Evolutionary conservation across 306 rosid species (phyloP).

Genomic region (Corylus americana): DNA sequence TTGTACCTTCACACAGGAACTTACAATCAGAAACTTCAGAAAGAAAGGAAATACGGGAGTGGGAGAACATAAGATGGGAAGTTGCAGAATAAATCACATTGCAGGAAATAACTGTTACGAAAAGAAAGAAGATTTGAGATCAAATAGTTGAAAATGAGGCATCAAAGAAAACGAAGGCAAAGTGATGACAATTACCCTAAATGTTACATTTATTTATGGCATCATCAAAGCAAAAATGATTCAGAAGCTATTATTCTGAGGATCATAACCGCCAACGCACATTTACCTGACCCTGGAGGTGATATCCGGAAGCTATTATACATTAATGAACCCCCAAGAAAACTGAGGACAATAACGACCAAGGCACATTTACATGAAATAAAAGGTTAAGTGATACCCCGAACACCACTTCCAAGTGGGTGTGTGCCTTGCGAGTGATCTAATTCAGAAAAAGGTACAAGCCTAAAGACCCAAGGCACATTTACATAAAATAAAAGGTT

Average conservation of each 20-base stretch:
- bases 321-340: background rate
- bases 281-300: constrained; percentile 16
- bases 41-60: no score
- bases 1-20: constrained; percentile 55
- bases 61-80: background rate
- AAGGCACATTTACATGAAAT: constrained; percentile 18
- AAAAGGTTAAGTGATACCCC: constrained; percentile 18
- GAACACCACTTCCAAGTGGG: constrained; percentile 13
- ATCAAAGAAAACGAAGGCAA: background rate
- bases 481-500: constrained; percentile 14
- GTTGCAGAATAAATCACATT: background rate
- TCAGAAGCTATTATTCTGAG: background rate
- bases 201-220: constrained; percentile 6
- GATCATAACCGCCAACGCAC: constrained; percentile 8
- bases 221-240: background rate
- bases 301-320: background rate
- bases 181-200: constrained; percentile 6
- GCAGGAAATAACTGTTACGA: constrained; percentile 1
- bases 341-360: background rate
- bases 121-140: background rate
- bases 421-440: constrained; percentile 16
- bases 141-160: background rate
- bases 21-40: constrained; percentile 23
- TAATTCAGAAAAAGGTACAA: background rate
- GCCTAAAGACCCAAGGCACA: background rate